Base-by-base conservation (phyloP, 1,284 basidiomycete genomes). In the Ceratobasidium sp. region DNA sequence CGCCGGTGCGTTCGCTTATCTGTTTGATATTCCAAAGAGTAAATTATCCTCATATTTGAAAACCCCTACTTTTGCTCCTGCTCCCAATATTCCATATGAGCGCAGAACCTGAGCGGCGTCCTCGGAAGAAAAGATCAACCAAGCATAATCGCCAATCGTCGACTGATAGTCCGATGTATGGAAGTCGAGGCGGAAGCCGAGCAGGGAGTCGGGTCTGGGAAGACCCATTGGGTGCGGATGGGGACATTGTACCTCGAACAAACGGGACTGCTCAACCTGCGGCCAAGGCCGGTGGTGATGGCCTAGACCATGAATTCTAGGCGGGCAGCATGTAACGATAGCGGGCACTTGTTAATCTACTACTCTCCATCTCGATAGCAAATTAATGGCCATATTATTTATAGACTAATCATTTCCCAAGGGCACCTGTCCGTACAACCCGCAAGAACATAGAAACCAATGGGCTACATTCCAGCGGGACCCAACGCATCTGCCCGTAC, bases 151-250 rank as follows among this genome's bases (percentile, higher is more conserved):
- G 64, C 10, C 50, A 53, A 26, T 55, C 50, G 39, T 67, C 64
- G 18, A 26, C 55, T n/a, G 64, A 67, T 26, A 67, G 50, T 28
- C 64, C 64, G 32, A 28, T 16, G 48, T 48, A 65, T 28, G 62
- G 62, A 26, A 64, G 61, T 39, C 62, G 46, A 21, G 48, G 16
- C 23, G 46, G 62, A 23, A 65, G 62, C 21, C 64, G 50, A 8
- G 52, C 12, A 8, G 50, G 64, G n/a, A 67, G 64, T 55, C 64
- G 64, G 23, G 64, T 67, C 23, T 67, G 64, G 64, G 64, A 67
- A 28, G 64, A 67, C 64, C 64, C 64, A 12, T 26, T 67, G 12
- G 34, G 46, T 3, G 64, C 28, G 21, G 32, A 41, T 43, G 64
- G 34, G 5, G 62, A 53, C 23, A 67, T 67, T 18, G 26, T 55